Percentiles rank a stretch among this genome's conserved stretches.
Evolutionary conservation across 345 rosid species (phyloP).

Genomic region (Eucalyptus cladocalyx): DNA sequence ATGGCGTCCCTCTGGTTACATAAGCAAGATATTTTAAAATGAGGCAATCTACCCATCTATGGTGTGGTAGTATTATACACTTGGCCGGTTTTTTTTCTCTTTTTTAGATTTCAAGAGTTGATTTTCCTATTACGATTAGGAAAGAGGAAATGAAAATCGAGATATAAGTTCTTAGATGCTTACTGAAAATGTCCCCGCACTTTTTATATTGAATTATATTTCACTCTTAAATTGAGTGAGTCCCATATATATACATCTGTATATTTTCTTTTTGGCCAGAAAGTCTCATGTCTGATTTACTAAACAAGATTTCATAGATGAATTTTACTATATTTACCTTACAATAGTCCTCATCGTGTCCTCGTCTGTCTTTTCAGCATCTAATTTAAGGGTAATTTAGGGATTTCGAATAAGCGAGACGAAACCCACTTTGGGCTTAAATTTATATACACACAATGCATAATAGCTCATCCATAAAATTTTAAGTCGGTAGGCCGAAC

Average conservation of each 20-base stretch:
- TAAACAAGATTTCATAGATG: not conserved
- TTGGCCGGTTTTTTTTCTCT: not conserved
- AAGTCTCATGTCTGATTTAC: not conserved
- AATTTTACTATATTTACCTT: not conserved
- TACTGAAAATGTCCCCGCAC: not conserved
- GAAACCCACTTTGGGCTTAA: not conserved
- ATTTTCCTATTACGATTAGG: not conserved
- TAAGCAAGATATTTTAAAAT: not conserved
- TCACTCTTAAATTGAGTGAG: not conserved
- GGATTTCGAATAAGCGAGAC: not conserved
- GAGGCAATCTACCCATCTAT: not conserved
- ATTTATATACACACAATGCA: not conserved
- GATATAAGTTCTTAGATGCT: not conserved
- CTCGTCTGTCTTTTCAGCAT: not conserved
- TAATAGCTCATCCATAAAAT: not conserved
- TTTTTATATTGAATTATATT: not conserved
- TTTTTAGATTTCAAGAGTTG: not conserved
- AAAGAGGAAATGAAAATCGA: not conserved
- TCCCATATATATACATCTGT: too few relatives aligned
- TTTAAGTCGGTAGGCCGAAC: not conserved
- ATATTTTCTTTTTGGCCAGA: not conserved
- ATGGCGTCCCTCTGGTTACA: not conserved
- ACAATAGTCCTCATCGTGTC: not conserved
- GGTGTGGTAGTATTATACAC: not conserved
- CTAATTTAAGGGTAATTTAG: not conserved